Evolutionary conservation across 306 rosid species (phyloP).

Genomic region (Prunus campanulata): DNA sequence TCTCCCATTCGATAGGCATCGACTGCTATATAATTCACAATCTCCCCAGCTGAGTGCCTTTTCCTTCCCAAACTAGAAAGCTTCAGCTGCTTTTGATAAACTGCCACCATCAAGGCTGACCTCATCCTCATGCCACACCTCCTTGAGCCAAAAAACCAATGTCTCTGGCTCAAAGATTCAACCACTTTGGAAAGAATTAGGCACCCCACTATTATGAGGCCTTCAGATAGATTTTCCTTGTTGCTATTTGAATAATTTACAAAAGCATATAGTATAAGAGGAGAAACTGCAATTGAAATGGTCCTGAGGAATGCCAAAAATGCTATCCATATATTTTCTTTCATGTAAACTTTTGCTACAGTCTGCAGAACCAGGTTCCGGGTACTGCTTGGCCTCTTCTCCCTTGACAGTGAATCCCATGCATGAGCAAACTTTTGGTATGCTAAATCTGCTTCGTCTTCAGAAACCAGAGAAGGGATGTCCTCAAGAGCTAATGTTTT

Average conservation of each 20-base stretch:
- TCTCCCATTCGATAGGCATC: slow-evolving; percentile 89
- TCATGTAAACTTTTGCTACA: slow-evolving; percentile 41
- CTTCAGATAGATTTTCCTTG: slow-evolving; percentile 29
- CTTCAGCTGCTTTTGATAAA: slow-evolving; percentile 62
- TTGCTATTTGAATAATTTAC: slow-evolving; percentile 47
- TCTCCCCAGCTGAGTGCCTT: slow-evolving; percentile 70
- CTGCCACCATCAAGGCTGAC: slow-evolving; percentile 76
- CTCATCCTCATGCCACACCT: slow-evolving; percentile 78
- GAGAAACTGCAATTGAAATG: slow-evolving; percentile 47
- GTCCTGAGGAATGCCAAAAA: slow-evolving; percentile 48
- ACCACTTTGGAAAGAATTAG: slow-evolving; percentile 43
- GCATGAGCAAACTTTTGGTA: slow-evolving; percentile 41
- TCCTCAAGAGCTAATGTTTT: slow-evolving; percentile 55
- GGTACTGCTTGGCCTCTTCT: slow-evolving; percentile 28
- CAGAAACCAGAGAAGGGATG: slow-evolving; percentile 56
- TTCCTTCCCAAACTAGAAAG: slow-evolving; percentile 59
- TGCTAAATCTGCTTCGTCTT: slow-evolving; percentile 56
- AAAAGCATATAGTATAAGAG: slow-evolving; percentile 64
- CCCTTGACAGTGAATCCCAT: slow-evolving; percentile 49
- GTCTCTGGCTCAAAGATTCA: slow-evolving; percentile 70
- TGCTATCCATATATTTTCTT: slow-evolving; percentile 53
- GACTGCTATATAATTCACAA: slow-evolving; percentile 72
- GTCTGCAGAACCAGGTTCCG: slow-evolving; percentile 50
- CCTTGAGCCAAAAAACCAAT: slow-evolving; percentile 57
- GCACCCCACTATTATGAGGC: slow-evolving; percentile 50